These are phyloP conservation scores for Amanita pseudoporphyria DNA, from an alignment of 768 basidiomycete genomes.

Conservation along the genomic window DNA sequence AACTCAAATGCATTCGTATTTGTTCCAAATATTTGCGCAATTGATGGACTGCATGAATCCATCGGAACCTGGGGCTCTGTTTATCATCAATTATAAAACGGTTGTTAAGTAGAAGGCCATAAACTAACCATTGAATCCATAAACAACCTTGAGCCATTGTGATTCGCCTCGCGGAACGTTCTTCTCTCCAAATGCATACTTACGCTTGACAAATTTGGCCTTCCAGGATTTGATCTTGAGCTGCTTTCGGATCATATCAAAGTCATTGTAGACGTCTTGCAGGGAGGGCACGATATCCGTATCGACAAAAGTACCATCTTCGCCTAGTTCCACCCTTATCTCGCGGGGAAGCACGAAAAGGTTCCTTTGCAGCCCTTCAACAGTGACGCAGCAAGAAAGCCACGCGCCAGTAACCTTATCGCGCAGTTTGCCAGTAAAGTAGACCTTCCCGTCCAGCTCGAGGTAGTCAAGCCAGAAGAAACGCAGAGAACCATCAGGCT, in stretches of 20 bases:
- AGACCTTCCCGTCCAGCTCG: slow-evolving; percentile 75
- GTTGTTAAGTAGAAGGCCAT: neutral
- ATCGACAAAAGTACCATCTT: slow-evolving; percentile 50
- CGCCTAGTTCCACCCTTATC: slow-evolving; percentile 45
- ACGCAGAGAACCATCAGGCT: slow-evolving; percentile 73
- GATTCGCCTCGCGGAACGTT: slow-evolving; percentile 72
- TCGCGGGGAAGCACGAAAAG: slow-evolving; percentile 81
- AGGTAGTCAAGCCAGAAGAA: slow-evolving; percentile 98
- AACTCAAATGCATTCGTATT: slow-evolving; percentile 90
- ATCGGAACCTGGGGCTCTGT: slow-evolving; percentile 68
- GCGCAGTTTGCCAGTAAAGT: slow-evolving; percentile 86
- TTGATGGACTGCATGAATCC: slow-evolving; percentile 71
- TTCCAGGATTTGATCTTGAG: slow-evolving; percentile 68
- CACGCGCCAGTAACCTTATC: slow-evolving; percentile 62
- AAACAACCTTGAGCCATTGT: slow-evolving; percentile 91
- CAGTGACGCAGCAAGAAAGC: slow-evolving; percentile 80
- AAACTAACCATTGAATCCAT: slow-evolving; percentile 71
- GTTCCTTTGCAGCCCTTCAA: slow-evolving; percentile 83
- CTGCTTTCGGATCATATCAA: slow-evolving; percentile 68
- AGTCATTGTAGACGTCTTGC: slow-evolving; percentile 73
- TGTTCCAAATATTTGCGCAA: slow-evolving; percentile 82
- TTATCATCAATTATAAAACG: slow-evolving; percentile 1
- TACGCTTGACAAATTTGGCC: slow-evolving; percentile 78
- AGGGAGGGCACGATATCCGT: slow-evolving; percentile 67
- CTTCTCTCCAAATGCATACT: slow-evolving; percentile 85